A percentile compares a stretch with the other conserved stretches of the same genome.
These are phyloP conservation scores for Diatrype stigma DNA, from an alignment of 2,329 filamentous ascomycete species.

Conservation along the genomic window DNA sequence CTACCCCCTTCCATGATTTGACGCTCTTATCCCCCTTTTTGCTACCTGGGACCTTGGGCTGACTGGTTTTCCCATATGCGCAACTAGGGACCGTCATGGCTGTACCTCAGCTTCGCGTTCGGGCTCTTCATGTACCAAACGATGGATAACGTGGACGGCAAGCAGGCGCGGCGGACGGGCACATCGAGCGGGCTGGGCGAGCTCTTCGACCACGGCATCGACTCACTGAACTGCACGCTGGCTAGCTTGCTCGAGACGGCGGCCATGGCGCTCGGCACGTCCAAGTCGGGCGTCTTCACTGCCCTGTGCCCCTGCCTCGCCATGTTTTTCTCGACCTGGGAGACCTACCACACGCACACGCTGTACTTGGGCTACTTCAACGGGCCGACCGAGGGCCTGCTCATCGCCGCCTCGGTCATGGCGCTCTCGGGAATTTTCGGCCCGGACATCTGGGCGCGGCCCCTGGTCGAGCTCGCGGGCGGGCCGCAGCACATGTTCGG, in stretches of 20 bases:
- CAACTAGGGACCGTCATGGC: constrained; percentile 73
- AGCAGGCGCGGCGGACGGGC: constrained; percentile 90
- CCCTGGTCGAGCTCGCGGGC: constrained; percentile 66
- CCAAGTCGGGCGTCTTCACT: constrained; percentile 82
- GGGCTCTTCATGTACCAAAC: constrained; percentile 99
- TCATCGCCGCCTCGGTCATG: constrained; percentile 86
- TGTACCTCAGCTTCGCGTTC: constrained; percentile 93
- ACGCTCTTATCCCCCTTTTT: not conserved
- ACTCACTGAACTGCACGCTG: constrained; percentile 94
- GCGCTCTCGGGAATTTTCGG: constrained; percentile 82
- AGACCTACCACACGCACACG: constrained; percentile 98
- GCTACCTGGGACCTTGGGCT: constrained; percentile 5
- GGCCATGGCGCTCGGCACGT: constrained; percentile 85
- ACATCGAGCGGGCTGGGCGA: constrained; percentile 94
- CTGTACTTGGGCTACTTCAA: constrained; percentile 96
- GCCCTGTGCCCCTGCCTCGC: constrained; percentile 86
- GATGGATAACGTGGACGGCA: constrained; percentile 98
- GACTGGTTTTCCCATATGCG: constrained; percentile 2
- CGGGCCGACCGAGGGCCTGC: constrained; percentile 89
- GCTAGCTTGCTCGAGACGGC: constrained; percentile 87
- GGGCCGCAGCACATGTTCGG: constrained; percentile 43
- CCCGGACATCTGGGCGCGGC: constrained; percentile 78
- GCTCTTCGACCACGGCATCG: constrained; percentile 97
- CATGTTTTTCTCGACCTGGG: constrained; percentile 99
- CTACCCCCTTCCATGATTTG: not conserved